Conservation (phyloP, 495 filamentous ascomycete genomes). For the Trichoderma asperelloides region DNA sequence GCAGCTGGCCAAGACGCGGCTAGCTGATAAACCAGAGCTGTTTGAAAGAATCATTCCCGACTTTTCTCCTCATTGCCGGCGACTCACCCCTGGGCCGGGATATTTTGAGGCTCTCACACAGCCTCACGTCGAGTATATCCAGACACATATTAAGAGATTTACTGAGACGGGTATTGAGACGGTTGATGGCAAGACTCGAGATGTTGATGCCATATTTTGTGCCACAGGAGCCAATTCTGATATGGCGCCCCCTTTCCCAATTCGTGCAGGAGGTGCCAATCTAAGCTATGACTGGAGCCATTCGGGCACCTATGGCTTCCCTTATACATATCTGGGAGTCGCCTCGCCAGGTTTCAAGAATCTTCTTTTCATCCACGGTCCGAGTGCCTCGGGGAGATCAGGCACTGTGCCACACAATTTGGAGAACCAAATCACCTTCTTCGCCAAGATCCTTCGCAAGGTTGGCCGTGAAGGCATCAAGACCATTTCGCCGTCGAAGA, state of each 20-base stretch:
- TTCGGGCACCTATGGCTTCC: constrained; percentile 44
- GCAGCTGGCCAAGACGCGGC: constrained; percentile 39
- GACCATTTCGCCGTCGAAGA: constrained; percentile 41
- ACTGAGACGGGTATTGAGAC: constrained; percentile 49
- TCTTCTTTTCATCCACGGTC: constrained; percentile 50
- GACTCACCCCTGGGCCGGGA: constrained; percentile 61
- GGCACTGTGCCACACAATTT: constrained; percentile 45
- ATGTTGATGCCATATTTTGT: constrained; percentile 56
- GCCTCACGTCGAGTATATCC: constrained; percentile 54
- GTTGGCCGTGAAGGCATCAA: constrained; percentile 53
- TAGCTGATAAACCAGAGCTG: constrained; percentile 47
- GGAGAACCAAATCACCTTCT: constrained; percentile 49
- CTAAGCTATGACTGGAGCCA: constrained; percentile 38
- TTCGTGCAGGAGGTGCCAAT: constrained; percentile 42
- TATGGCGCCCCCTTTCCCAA: constrained; percentile 50
- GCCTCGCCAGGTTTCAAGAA: constrained; percentile 59
- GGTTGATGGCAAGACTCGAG: constrained; percentile 37
- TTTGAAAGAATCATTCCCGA: constrained; percentile 49
- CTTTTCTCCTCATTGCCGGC: constrained; percentile 59
- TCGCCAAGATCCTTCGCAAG: constrained; percentile 57
- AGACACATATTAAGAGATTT: constrained; percentile 46
- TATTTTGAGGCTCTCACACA: constrained; percentile 62
- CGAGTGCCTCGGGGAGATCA: constrained; percentile 43
- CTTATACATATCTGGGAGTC: constrained; percentile 56
- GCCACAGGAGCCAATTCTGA: constrained; percentile 57